Evolutionary conservation across 257 asterid species (phyloP), one percentile per base, ranked within the genome.

Genomic region (Parsonsia alboflavescens): DNA sequence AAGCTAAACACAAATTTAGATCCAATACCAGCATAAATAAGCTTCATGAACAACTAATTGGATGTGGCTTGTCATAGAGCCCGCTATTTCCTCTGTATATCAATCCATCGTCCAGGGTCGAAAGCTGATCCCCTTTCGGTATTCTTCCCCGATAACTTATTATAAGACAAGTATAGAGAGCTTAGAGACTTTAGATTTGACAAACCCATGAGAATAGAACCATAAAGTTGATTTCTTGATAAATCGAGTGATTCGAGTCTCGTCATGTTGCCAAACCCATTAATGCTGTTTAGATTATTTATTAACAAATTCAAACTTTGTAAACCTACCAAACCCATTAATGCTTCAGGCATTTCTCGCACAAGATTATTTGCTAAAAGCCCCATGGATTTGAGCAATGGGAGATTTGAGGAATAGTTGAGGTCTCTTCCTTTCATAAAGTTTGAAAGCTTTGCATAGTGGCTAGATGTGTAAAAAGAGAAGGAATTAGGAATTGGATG

Each of bases 101-200:
- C 0, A 70, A 58, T 59, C 44, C 74, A 52, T 44, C 83, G 17
- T 72, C 42, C 6, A 82, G 58, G 0, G 71, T 77, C 17, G 72
- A 69, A 73, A 85, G 83, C 36, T 82, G 88, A 70, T 79, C 76
- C 19, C 88, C 72, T 6, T 75, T 52, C 6, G 86, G 88, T 66
- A 82, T 76, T 53, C 54, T n/a, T 61, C 28, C 88, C 83, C 1
- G 70, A 74, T 41, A 85, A 52, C 13, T 63, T 53, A 30, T 82
- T 82, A 28, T 54, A 82, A 0, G 86, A 82, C 33, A 82, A 19
- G 75, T 82, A 82, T n/a, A 85, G 77, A 58, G 70, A 68, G 53
- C 86, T 76, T 52, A 82, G 80, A 71, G 75, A 75, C 42, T 77
- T 70, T 56, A 82, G 36, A 45, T 57, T 48, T 7, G 83, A 49